These are phyloP conservation scores for Parastagonospora nodorum DNA, from an alignment of 2,329 filamentous ascomycete genomes.

Conservation along the genomic window DNA sequence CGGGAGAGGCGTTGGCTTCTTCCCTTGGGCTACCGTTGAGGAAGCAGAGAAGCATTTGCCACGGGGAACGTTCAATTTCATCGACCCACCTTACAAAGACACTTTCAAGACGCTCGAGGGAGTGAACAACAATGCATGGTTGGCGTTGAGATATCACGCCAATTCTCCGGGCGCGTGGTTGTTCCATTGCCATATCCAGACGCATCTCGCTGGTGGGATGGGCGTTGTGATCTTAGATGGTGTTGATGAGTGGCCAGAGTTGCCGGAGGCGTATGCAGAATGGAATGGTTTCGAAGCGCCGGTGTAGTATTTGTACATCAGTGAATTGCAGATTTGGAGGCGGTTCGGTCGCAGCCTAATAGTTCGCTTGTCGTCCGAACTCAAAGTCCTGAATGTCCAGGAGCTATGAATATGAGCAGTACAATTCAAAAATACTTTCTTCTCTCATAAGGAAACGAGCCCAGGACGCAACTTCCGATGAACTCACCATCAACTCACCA, in stretches of 20 bases:
- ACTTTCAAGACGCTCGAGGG: conserved; percentile 3
- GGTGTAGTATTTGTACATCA: too few relatives aligned
- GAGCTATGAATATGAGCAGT: too few relatives aligned
- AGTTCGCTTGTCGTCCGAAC: too few relatives aligned
- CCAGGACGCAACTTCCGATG: too few relatives aligned
- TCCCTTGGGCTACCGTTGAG: not conserved
- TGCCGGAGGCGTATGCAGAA: conserved; percentile 6
- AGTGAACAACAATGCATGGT: conserved; percentile 10
- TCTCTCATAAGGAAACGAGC: too few relatives aligned
- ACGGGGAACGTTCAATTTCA: conserved; percentile 4
- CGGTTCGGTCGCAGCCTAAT: too few relatives aligned
- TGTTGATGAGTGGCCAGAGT: conserved; percentile 15
- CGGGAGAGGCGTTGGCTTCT: conserved; percentile 1
- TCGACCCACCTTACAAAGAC: conserved; percentile 1
- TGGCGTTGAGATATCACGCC: conserved; percentile 57
- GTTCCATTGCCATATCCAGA: conserved; percentile 26
- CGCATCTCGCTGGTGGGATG: conserved; percentile 39
- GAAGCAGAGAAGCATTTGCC: conserved; percentile 1
- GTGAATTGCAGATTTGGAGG: too few relatives aligned
- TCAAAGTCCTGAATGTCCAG: too few relatives aligned
- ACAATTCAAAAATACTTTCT: too few relatives aligned
- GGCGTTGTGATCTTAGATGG: conserved; percentile 57
- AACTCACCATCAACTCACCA: too few relatives aligned
- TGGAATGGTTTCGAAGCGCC: not conserved
- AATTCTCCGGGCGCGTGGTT: conserved; percentile 46